These are phyloP conservation scores for Chalciporus piperatus DNA, from an alignment of 768 basidiomycete genomes.

Conservation along the genomic window DNA sequence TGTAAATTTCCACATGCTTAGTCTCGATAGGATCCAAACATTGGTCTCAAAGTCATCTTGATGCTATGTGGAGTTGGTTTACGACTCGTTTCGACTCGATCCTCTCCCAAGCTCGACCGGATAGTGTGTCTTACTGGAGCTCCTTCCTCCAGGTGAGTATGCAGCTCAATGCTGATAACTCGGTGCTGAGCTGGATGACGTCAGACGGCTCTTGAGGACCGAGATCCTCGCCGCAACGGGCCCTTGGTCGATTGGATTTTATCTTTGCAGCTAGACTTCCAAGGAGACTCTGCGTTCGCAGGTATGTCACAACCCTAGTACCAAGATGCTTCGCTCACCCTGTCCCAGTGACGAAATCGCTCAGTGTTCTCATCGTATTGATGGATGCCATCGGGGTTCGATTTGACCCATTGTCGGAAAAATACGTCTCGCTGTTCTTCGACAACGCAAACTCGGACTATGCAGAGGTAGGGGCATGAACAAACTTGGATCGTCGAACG, in stretches of 20 bases:
- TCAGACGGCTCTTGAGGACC: conserved; percentile 55
- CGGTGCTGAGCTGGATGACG: conserved; percentile 7
- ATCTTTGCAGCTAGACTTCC: conserved; percentile 75
- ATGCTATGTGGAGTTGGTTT: conserved; percentile 73
- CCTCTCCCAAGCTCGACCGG: conserved; percentile 77
- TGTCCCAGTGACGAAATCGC: conserved; percentile 67
- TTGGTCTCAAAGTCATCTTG: conserved; percentile 58
- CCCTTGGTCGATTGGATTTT: conserved; percentile 76
- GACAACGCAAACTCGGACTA: conserved; percentile 78
- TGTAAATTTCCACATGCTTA: conserved; percentile 6
- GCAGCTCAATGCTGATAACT: not conserved
- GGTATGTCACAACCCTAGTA: conserved; percentile 41
- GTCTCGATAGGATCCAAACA: conserved; percentile 68
- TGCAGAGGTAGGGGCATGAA: conserved; percentile 59
- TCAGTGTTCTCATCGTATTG: conserved; percentile 63
- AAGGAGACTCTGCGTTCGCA: conserved; percentile 82
- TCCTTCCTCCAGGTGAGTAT: conserved; percentile 44
- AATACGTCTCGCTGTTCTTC: conserved; percentile 68
- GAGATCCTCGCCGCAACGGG: conserved; percentile 78
- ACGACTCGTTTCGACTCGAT: conserved; percentile 57
- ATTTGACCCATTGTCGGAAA: conserved; percentile 64
- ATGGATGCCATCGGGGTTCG: conserved; percentile 64
- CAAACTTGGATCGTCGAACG: not conserved
- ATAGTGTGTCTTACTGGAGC: conserved; percentile 79
- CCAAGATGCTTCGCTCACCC: conserved; percentile 6